Percentiles rank a stretch among this genome's conserved stretches.
These are phyloP conservation scores for Trichomonascaceae sp. DNA, from an alignment of 1,139 yeast genomes.

Conservation along the genomic window DNA sequence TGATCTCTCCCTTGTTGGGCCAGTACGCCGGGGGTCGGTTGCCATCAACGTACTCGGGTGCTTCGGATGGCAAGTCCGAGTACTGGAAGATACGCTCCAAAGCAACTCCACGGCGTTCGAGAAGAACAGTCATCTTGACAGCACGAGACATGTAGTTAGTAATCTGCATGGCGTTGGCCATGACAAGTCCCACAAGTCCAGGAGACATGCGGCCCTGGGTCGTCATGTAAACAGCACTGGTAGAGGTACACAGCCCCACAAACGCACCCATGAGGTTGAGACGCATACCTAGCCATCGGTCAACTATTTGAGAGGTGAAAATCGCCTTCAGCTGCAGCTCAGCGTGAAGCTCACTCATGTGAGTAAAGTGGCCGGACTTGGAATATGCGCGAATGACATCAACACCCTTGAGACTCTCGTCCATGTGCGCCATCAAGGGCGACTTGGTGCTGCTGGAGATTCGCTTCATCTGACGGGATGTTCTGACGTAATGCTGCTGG, in stretches of 20 bases:
- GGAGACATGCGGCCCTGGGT: conserved; percentile 40
- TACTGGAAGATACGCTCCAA: conserved; percentile 69
- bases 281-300: conserved; percentile 23
- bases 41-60: conserved; percentile 28
- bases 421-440: conserved; percentile 89
- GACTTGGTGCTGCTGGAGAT: conserved; percentile 77
- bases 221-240: conserved; percentile 5
- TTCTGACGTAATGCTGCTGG: conserved; percentile 77
- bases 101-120: conserved; percentile 63
- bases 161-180: conserved; percentile 58
- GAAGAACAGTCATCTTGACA: conserved; percentile 56
- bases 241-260: conserved; percentile 45
- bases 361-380: conserved; percentile 69
- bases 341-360: conserved; percentile 59
- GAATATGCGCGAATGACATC: conserved; percentile 92
- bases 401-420: conserved; percentile 81
- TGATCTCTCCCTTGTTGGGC: conserved; percentile 50
- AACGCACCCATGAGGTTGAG: conserved; percentile 43
- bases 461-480: conserved; percentile 88
- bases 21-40: conserved; percentile 35
- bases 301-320: conserved; percentile 84
- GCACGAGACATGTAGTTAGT: conserved; percentile 48
- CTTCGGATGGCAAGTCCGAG: conserved; percentile 50
- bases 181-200: conserved; percentile 60
- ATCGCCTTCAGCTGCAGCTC: conserved; percentile 80